These are phyloP conservation scores for Sonneratia alba DNA, from an alignment of 345 rosid genomes.

Conservation along the genomic window DNA sequence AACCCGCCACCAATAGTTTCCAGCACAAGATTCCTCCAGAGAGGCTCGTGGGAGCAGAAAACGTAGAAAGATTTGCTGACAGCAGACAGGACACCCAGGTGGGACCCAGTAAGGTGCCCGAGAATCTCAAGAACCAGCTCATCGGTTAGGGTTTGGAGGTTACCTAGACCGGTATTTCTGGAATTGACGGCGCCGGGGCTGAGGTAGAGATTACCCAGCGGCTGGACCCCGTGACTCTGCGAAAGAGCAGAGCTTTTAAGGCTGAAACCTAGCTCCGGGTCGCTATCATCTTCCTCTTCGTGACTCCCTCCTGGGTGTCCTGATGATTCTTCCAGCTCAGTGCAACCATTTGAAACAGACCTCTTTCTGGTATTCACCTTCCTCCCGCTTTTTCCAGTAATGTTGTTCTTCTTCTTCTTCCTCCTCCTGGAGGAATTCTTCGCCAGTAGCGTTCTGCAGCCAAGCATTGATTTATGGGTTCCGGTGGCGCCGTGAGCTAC, in stretches of 20 bases:
- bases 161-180: slow-evolving; percentile 76
- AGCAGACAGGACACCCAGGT: slow-evolving; percentile 59
- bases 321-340: slow-evolving; percentile 20
- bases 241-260: slow-evolving; percentile 51
- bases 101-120: slow-evolving; percentile 44
- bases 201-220: slow-evolving; percentile 74
- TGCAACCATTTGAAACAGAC: background rate
- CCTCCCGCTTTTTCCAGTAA: background rate
- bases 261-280: slow-evolving; percentile 39
- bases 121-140: slow-evolving; percentile 77
- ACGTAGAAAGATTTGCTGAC: slow-evolving; percentile 74
- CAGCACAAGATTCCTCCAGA: slow-evolving; percentile 87
- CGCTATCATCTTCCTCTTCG: slow-evolving; percentile 24
- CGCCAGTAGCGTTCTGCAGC: background rate
- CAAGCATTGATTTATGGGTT: slow-evolving; percentile 1
- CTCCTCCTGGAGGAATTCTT: background rate
- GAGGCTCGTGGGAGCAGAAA: slow-evolving; percentile 61
- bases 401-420: background rate
- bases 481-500: background rate
- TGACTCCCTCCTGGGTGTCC: slow-evolving; percentile 20
- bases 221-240: slow-evolving; percentile 63
- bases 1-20: slow-evolving; percentile 49
- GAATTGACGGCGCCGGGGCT: slow-evolving; percentile 44
- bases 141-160: slow-evolving; percentile 53
- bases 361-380: background rate